Base-by-base conservation (phyloP, 2,329 filamentous ascomycete species). In the Aspergillus amoenus region DNA sequence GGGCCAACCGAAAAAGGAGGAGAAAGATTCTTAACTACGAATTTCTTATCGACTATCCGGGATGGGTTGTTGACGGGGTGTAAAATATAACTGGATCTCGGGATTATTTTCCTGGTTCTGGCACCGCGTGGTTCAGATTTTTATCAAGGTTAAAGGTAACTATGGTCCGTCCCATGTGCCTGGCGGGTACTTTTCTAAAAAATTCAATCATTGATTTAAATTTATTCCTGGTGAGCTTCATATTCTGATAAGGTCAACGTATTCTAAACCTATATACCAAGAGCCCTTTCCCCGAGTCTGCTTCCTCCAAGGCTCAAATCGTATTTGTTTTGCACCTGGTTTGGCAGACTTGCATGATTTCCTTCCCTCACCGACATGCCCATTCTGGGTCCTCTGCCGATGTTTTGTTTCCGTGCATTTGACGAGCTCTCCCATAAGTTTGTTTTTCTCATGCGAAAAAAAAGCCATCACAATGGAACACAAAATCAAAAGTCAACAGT, bases 251-350 rank as follows among this genome's bases (percentile, higher is more conserved):
- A 49, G 24, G 48, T 48, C 24, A 56, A 47, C 48, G 54, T 56
- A 37, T 56, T 56, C 54, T 47, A 22, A 52, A 47, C 42, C 54
- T 50, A 52, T 52, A 46, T 42, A 18, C 18, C 45, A 8, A 37
- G 46, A 11, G 45, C 13, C n/a, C 8, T 13, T 48, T 22, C 54
- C 40, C 42, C 17, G 22, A 22, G 22, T 48, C 24, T 15, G 37
- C 55, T 43, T 24, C 44, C 39, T 18, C 45, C 18, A 12, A 24
- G 54, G 55, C 30, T 37, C 39, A 40, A 42, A 24, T 56, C 27
- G 37, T 52, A 46, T 52, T 47, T 52, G 30, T 41, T 46, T 52
- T 43, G 42, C 41, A 44, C 48, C 54, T 42, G 27, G 27, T 32
- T 22, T 21, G 39, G 9, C 37, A 18, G 30, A 51, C 21, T 41